Evolutionary conservation across 23 red algal species (phyloP).

Genomic region (Gracilaria gracilis): DNA sequence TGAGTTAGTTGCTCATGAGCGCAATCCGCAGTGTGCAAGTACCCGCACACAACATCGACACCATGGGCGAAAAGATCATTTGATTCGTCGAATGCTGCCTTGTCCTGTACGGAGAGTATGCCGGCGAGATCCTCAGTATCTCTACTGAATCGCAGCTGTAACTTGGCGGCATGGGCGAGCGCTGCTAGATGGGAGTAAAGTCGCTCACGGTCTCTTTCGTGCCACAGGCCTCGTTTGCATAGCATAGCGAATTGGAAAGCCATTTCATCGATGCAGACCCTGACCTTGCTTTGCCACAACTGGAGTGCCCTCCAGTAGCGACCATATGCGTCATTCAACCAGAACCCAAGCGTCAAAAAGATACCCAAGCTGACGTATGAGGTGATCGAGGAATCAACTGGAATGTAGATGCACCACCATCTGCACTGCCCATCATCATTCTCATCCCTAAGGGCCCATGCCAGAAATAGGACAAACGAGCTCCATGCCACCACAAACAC

Average conservation of each 20-base stretch:
- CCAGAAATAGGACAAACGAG: constrained; percentile 30
- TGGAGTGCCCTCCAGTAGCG: constrained; percentile 35
- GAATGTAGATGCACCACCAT: constrained; percentile 66
- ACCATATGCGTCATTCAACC: constrained; percentile 59
- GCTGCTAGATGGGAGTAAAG: constrained; percentile 42
- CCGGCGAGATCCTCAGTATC: constrained; percentile 22
- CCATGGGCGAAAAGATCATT: constrained; percentile 33
- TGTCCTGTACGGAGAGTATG: constrained; percentile 28
- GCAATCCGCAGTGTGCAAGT: constrained; percentile 41
- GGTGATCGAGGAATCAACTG: constrained; percentile 44
- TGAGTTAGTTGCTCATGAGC: not conserved
- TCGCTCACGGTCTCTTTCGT: constrained; percentile 62
- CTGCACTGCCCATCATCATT: constrained; percentile 11
- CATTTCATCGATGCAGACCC: constrained; percentile 11
- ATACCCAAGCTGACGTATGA: constrained; percentile 58
- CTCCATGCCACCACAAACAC: constrained; percentile 20
- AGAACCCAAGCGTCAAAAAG: constrained; percentile 50
- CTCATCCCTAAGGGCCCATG: not conserved
- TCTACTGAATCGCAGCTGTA: constrained; percentile 21
- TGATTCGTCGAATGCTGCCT: constrained; percentile 11
- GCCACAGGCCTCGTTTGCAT: constrained; percentile 31
- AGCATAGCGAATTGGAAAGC: constrained; percentile 22
- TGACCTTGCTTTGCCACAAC: constrained; percentile 47
- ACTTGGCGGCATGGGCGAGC: constrained; percentile 21
- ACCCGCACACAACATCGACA: constrained; percentile 33